Conservation (phyloP, 805 yeast genomes). For the Metschnikowia kunwiensis region DNA sequence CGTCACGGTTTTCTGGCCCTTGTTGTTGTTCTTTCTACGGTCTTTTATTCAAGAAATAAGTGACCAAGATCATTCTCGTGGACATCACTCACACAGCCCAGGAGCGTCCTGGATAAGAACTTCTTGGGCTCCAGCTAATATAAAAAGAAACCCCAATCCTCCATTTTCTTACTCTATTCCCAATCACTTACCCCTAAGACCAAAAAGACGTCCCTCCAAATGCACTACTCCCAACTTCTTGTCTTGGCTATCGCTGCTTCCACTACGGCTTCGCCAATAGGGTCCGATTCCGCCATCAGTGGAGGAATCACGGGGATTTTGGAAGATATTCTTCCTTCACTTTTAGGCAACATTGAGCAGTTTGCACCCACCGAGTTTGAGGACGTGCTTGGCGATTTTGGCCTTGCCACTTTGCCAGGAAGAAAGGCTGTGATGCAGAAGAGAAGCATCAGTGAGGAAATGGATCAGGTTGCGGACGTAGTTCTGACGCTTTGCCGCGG, state of each 20-base stretch:
- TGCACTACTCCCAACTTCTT: not conserved
- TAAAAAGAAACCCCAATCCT: not conserved
- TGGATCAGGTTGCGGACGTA: not conserved
- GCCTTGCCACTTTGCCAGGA: slow-evolving; percentile 1
- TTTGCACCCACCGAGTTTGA: not conserved
- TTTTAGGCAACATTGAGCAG: not conserved
- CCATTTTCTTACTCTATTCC: not conserved
- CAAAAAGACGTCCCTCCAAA: not conserved
- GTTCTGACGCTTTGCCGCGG: not conserved
- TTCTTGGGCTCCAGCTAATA: not conserved
- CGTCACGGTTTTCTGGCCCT: no score
- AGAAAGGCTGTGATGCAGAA: not conserved
- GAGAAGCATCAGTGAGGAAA: not conserved
- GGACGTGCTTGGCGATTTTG: not conserved
- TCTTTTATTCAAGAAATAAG: not conserved
- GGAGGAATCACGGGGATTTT: not conserved
- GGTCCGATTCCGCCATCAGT: not conserved
- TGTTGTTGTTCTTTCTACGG: not conserved
- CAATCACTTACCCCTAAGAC: not conserved
- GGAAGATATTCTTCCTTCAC: not conserved
- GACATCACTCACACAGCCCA: no score
- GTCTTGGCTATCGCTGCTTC: not conserved
- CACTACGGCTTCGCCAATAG: not conserved
- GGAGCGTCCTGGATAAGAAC: no score
- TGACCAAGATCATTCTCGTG: not conserved